A percentile compares a stretch with the other conserved stretches of the same genome.
phyloP scores from a whole-genome alignment of 352 stramenopile species.

The Pythium dissotocum region DNA sequence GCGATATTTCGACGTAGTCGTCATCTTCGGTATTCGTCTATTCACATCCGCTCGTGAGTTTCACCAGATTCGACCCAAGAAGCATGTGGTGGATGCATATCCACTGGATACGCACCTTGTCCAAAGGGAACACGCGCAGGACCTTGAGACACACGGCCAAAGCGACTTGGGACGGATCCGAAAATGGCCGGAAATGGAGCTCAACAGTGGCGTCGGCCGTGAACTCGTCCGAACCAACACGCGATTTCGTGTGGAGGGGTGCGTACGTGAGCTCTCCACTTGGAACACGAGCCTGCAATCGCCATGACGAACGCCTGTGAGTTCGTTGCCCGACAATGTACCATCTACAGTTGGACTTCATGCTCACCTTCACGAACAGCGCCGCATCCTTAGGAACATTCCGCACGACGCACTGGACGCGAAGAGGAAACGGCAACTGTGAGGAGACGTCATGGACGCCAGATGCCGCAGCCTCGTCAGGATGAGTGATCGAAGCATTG shows the following conservation, averaged over 20 bases:
- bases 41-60: neutral
- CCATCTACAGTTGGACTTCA: neutral
- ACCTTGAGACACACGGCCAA: conserved; percentile 45
- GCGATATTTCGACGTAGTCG: neutral
- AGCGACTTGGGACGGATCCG: conserved; percentile 48
- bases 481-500: neutral
- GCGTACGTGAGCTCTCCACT: neutral
- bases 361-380: neutral
- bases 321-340: neutral
- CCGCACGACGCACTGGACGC: neutral
- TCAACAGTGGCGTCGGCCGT: neutral
- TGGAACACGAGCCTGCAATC: neutral
- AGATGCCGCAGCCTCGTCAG: neutral
- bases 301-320: neutral
- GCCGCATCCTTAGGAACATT: neutral
- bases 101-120: too few relatives aligned
- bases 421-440: neutral
- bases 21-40: neutral
- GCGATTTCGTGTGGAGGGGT: neutral
- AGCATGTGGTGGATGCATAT: too few relatives aligned
- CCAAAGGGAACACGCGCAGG: conserved; percentile 27
- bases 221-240: neutral
- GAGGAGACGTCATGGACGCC: neutral
- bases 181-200: conserved; percentile 40
- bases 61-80: neutral